Evolutionary conservation across 2,329 filamentous ascomycete genomes (phyloP), one percentile per base, ranked within the genome.

Genomic region (Aureobasidium sp.): DNA sequence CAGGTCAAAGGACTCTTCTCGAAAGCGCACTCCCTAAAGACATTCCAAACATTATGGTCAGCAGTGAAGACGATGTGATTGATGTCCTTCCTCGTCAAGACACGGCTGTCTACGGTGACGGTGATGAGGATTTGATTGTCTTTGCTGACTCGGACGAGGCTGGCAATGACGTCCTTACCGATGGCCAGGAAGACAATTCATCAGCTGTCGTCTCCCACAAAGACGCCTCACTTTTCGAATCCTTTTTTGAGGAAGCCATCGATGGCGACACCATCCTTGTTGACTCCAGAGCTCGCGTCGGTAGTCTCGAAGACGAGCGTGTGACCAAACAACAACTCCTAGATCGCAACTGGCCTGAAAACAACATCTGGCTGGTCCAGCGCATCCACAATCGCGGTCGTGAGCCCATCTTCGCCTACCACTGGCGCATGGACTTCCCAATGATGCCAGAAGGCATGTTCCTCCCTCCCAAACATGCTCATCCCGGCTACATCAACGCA

Each of bases 381-480:
- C 75, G 75, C 54, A 71, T 82, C 25, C 71, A 71, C 5, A 72
- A 76, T 66, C 76, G 79, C 37, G 79, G 79, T 14, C 75, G 74
- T 49, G 79, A 81, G 64, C 75, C 79, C 8, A 63, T 82, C 1
- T 62, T 83, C 11, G 77, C 78, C 1, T 62, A 64, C 11, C 67
- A 68, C 56, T 81, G 78, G 78, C 67, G 70, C 39, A 63, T 72
- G 45, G 78, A 81, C 57, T 80, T 81, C 57, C 65, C 67, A 7
- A 79, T 74, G 14, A 62, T 83, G 12, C 79, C 79, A 2, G 68
- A 73, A 7, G 68, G 70, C 7, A 63, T 83, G 1, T 83, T 82
- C 64, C 14, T 53, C 3, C 38, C 48, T 19, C 4, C 32, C 2
- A 6, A 24, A 8, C 44, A 51, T 6, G 14, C 4, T 3, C 22